Evolutionary conservation across 1,284 basidiomycete species (phyloP).

Genomic region (Ustilago trichophora): DNA sequence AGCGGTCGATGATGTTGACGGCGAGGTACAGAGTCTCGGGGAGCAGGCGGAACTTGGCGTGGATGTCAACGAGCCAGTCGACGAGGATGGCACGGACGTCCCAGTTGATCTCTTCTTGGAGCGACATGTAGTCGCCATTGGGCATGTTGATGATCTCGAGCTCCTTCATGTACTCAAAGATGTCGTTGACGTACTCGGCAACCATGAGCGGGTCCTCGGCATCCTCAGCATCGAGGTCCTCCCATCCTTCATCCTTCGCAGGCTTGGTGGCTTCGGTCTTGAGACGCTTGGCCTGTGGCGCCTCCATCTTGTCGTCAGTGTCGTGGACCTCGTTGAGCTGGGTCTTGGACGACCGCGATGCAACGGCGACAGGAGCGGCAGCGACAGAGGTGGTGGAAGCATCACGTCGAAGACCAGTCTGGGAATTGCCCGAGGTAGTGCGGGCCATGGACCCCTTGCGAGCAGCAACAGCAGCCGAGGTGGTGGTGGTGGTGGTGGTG

Average conservation of each 20-base stretch:
- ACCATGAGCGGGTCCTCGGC: slow-evolving; percentile 96
- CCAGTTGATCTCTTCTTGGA: slow-evolving; percentile 64
- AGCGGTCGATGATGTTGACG: slow-evolving; percentile 95
- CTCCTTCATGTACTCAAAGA: slow-evolving; percentile 88
- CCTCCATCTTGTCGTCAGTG: slow-evolving; percentile 44
- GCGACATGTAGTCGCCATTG: slow-evolving; percentile 61
- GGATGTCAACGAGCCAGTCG: slow-evolving; percentile 97
- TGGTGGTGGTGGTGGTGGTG: slow-evolving; percentile 5
- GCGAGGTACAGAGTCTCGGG: slow-evolving; percentile 96
- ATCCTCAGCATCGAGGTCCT: slow-evolving; percentile 91
- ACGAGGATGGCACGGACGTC: slow-evolving; percentile 81
- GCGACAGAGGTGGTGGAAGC: slow-evolving; percentile 11
- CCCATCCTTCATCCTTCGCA: slow-evolving; percentile 73
- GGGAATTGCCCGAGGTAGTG: slow-evolving; percentile 34
- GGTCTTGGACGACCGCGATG: slow-evolving; percentile 29
- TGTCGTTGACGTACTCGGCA: slow-evolving; percentile 92
- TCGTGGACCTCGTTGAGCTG: slow-evolving; percentile 40
- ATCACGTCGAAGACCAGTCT: slow-evolving; percentile 34
- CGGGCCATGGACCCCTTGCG: slow-evolving; percentile 42
- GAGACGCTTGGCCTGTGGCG: slow-evolving; percentile 45
- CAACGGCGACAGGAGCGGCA: neutral
- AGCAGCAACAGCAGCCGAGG: slow-evolving; percentile 16
- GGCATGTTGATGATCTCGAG: slow-evolving; percentile 70
- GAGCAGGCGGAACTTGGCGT: slow-evolving; percentile 88
- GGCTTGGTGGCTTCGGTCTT: slow-evolving; percentile 47